Evolutionary conservation across 2,329 filamentous ascomycete genomes (phyloP).

Genomic region (Didymella glomerata): DNA sequence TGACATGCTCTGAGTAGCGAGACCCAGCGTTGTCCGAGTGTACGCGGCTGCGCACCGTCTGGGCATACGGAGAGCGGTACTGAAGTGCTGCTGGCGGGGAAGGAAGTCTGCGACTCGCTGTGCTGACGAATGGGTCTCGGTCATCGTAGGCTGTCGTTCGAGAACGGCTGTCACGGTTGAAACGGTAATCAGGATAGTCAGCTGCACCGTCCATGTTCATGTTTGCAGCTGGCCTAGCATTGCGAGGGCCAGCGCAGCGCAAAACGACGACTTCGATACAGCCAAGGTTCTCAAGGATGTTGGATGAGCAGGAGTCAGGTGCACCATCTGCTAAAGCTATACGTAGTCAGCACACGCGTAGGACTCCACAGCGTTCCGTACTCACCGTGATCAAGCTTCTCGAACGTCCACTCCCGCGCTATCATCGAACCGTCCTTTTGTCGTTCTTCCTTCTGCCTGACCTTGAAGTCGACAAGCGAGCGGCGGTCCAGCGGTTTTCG

Average conservation of each 20-base stretch:
- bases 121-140: slow-evolving; percentile 10
- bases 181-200: slow-evolving; percentile 28
- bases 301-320: slow-evolving; percentile 39
- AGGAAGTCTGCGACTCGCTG: not conserved
- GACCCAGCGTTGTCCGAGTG: slow-evolving; percentile 8
- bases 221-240: slow-evolving; percentile 26
- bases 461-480: slow-evolving; percentile 57
- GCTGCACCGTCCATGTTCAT: slow-evolving; percentile 44
- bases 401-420: slow-evolving; percentile 63
- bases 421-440: slow-evolving; percentile 58
- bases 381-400: slow-evolving; percentile 59
- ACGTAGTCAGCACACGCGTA: slow-evolving; percentile 12
- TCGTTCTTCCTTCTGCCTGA: slow-evolving; percentile 64
- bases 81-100: slow-evolving; percentile 17
- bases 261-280: slow-evolving; percentile 60
- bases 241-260: slow-evolving; percentile 49
- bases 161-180: slow-evolving; percentile 27
- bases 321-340: slow-evolving; percentile 52
- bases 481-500: slow-evolving; percentile 39
- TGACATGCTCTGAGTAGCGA: slow-evolving; percentile 22
- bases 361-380: not conserved
- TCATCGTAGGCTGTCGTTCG: slow-evolving; percentile 30
- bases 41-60: slow-evolving; percentile 11
- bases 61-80: slow-evolving; percentile 27
- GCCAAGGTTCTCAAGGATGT: slow-evolving; percentile 53